phyloP scores from a whole-genome alignment of 257 asterid genomes.

The Marsdenia floribunda region DNA sequence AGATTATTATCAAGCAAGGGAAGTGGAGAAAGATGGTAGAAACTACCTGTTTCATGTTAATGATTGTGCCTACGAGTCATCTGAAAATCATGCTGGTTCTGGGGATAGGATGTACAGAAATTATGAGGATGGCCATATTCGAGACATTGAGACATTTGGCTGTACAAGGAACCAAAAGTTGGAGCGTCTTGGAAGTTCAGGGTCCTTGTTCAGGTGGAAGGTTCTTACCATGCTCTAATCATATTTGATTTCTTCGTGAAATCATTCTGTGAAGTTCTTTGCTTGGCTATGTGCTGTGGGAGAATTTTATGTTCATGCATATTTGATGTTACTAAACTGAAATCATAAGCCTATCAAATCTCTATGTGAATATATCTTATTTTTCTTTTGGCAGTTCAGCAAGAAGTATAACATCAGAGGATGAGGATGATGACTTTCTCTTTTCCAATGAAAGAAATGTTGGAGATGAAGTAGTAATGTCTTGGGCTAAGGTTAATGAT shows the following conservation, averaged over 20 bases:
- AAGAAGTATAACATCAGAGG: conserved; percentile 52
- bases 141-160: conserved; percentile 31
- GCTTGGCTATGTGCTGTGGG: not conserved
- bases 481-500: conserved; percentile 74
- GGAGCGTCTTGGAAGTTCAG: conserved; percentile 47
- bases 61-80: conserved; percentile 41
- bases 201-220: conserved; percentile 70
- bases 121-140: conserved; percentile 31
- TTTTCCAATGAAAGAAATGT: conserved; percentile 40
- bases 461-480: conserved; percentile 48
- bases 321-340: not conserved
- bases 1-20: conserved; percentile 43
- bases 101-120: conserved; percentile 20
- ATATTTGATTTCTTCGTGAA: conserved; percentile 2
- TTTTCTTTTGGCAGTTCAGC: conserved; percentile 72
- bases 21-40: conserved; percentile 41
- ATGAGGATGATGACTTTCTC: conserved; percentile 42
- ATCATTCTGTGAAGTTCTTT: not conserved
- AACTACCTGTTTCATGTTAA: conserved; percentile 31
- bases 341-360: not conserved
- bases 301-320: not conserved
- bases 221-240: conserved; percentile 10
- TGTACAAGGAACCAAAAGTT: conserved; percentile 32
- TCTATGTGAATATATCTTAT: conserved; percentile 9
- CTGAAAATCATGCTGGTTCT: conserved; percentile 37